Base-by-base conservation (phyloP, 1,284 basidiomycete genomes). In the Austropuccinia psidii region DNA sequence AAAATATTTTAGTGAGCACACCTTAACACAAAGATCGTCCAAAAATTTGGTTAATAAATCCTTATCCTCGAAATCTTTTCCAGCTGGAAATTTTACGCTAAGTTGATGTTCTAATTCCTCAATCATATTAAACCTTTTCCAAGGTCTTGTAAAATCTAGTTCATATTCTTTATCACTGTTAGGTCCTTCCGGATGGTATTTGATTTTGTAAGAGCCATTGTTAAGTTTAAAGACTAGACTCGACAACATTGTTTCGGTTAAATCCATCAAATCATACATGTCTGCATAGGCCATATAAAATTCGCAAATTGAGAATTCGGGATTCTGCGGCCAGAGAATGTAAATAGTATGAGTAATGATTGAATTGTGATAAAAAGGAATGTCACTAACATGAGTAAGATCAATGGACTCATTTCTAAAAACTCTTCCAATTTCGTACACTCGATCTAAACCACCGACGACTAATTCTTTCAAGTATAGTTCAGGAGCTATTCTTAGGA, bases 231-330 rank as follows among this genome's bases (percentile, higher is more conserved):
- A 91, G 80, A 98, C 95, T 81, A 99, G 83, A 4, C 94, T 92
- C 79, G 93, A 91, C 47, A 98, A 82, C 84, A 99, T 85, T 58
- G 84, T 83, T 83, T 99, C 96, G 43, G 95, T 99, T 77, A 98
- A 86, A 74, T 98, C 94, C 95, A 98, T 98, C 75, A 98, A 77
- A 81, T 98, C 96, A 84, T 94, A 91, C 93, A 97, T 96, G 82
- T 98, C 95, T 76, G 95, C 95, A 80, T 98, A 98, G 33, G 95
- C 95, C 95, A 99, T 98, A 82, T 98, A 98, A 83, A 99, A 98
- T 84, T 99, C 95, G 86, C 95, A 98, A 82, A 98, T 96, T 24
- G 92, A 92, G 72, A 81, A 81, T 49, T 73, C 72, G 37, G 80
- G 80, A 54, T 73, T 73, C 72, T 78, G 79, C 78, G 77, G 80